Evolutionary conservation across 2,329 filamentous ascomycete species (phyloP).

Genomic region (Fusarium gaditjirri): DNA sequence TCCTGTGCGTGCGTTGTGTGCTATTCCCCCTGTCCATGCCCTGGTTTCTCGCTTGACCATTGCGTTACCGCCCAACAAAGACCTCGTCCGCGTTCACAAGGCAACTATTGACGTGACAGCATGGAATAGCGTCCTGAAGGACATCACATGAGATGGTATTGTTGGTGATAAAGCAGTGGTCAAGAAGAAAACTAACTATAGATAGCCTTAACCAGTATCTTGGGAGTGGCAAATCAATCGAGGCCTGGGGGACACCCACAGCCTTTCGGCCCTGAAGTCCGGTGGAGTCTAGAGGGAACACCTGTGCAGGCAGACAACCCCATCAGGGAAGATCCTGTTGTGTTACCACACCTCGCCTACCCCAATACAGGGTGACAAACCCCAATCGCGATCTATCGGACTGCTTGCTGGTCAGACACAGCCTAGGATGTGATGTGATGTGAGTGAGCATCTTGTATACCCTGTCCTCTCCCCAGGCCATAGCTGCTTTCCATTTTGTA

Average conservation of each 20-base stretch:
- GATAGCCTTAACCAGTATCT: constrained; percentile 40
- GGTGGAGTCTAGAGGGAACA: constrained; percentile 5
- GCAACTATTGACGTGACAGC: constrained; percentile 11
- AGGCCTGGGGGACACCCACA: not conserved
- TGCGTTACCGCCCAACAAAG: constrained; percentile 8
- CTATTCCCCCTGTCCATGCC: constrained; percentile 1
- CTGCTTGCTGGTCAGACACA: not conserved
- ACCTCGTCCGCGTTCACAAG: constrained; percentile 1
- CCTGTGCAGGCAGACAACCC: not conserved
- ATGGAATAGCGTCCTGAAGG: not conserved
- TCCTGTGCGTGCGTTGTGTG: not conserved
- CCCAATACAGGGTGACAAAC: not conserved
- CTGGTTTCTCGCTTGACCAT: constrained; percentile 3
- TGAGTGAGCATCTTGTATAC: constrained; percentile 1
- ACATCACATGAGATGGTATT: constrained; percentile 19
- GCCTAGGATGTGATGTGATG: constrained; percentile 24
- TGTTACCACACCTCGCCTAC: constrained; percentile 20
- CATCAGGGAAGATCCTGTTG: constrained; percentile 3
- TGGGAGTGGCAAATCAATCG: constrained; percentile 34
- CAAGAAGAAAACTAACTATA: constrained; percentile 14
- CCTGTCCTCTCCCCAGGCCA: not conserved
- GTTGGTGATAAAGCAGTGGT: constrained; percentile 2
- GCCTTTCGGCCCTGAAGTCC: constrained; percentile 22
- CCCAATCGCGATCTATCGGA: constrained; percentile 35
- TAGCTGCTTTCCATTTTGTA: not conserved